A percentile compares a stretch with the other conserved stretches of the same genome.
Conservation (phyloP, 805 yeast species). For the Candida railenensis region DNA sequence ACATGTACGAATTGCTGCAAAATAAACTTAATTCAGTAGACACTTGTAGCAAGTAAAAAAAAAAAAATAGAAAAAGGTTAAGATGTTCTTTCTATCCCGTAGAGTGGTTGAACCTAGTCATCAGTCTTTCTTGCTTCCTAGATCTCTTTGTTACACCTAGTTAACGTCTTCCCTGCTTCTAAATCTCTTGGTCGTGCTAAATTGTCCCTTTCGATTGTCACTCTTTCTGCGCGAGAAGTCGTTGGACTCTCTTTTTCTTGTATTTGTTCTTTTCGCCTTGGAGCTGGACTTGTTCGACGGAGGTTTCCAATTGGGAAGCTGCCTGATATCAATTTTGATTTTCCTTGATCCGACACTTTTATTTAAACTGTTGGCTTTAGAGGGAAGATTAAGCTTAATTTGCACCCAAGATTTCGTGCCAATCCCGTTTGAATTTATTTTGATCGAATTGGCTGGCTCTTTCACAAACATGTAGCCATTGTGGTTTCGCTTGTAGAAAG, state of each 20-base stretch:
- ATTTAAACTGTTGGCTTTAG: neutral
- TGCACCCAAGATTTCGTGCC: constrained; percentile 24
- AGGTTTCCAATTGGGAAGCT: constrained; percentile 27
- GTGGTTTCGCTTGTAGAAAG: constrained; percentile 31
- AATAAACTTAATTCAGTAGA: no score
- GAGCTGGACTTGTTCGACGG: constrained; percentile 8
- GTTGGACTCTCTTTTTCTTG: neutral
- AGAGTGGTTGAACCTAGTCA: no score
- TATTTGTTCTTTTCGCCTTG: neutral
- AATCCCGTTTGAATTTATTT: constrained; percentile 21
- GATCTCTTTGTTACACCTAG: neutral
- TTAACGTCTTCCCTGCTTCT: neutral
- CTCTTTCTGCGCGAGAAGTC: neutral
- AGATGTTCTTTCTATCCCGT: no score
- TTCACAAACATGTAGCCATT: constrained; percentile 36
- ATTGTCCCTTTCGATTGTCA: neutral
- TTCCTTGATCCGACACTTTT: constrained; percentile 8
- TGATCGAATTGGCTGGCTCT: constrained; percentile 27
- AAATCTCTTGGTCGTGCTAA: neutral
- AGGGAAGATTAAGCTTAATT: constrained; percentile 19
- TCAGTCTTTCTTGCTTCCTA: no score
- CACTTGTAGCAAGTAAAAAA: neutral
- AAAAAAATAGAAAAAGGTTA: no score
- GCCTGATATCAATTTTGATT: constrained; percentile 24
- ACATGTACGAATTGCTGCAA: neutral